Base-by-base conservation (phyloP, 129 eudicot genomes). In the Dittrichia graveolens region DNA sequence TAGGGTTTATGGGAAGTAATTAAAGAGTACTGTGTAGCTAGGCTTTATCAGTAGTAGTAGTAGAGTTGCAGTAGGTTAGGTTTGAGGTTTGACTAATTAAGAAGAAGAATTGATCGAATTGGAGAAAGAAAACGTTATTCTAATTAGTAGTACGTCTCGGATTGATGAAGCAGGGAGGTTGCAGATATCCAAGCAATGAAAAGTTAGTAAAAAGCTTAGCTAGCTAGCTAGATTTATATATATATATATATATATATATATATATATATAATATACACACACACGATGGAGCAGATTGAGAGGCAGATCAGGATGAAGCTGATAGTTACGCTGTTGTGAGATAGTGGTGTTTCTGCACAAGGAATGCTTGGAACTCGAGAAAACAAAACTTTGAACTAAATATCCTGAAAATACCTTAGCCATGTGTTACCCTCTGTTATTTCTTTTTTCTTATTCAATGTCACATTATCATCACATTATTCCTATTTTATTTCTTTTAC, bases 331-430 rank as follows among this genome's bases (percentile, higher is more conserved):
- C 39, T 46, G 56, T n/a, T n/a, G 84, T 63, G 41, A 64, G 46
- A 46, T 6, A 9, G 53, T 58, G 46, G 57, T 65, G 73, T 38
- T 55, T 19, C 54, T 72, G 41, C 61, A 64, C 42, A 73, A 50
- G 73, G 76, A 75, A 79, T 75, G 78, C 82, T 77, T 77, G 87
- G 84, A 81, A 79, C 53, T 83, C 78, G 84, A 66, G 82, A 83
- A 76, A 85, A 80, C 82, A 85, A 83, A 85, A 70, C 60, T 69
- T 55, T 55, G 73, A 39, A 56, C 37, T 60, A 40, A 49, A 40
- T 49, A 61, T 60, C 12, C 19, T 63, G 2, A 52, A 50, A 37
- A 3, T 9, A 31, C 1, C 45, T 45, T 13, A 67, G n/a, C n/a
- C n/a, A n/a, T n/a, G n/a, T n/a, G n/a, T n/a, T n/a, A n/a, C n/a